phyloP scores from a whole-genome alignment of 2,329 filamentous ascomycete species.

The Scytalidium sp. region DNA sequence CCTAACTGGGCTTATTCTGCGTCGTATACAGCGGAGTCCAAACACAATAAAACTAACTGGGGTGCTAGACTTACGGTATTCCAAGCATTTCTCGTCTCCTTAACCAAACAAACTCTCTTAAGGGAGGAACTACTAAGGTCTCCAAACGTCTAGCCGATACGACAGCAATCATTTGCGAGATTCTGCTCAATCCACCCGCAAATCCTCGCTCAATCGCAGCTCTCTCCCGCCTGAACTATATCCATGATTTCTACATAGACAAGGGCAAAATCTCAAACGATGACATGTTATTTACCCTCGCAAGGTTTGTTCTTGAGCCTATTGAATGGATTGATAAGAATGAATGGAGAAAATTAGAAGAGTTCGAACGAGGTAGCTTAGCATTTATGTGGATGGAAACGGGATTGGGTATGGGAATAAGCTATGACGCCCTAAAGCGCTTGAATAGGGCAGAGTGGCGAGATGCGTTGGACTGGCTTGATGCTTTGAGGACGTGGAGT shows the following conservation, averaged over 20 bases:
- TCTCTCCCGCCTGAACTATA: slow-evolving; percentile 58
- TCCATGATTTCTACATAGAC: slow-evolving; percentile 53
- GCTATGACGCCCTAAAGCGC: slow-evolving; percentile 31
- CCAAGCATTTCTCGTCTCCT: background rate
- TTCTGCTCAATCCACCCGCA: background rate
- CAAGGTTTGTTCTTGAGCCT: slow-evolving; percentile 63
- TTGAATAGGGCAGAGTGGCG: slow-evolving; percentile 6
- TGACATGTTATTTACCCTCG: slow-evolving; percentile 62
- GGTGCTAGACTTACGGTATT: background rate
- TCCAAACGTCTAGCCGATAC: background rate
- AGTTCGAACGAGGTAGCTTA: slow-evolving; percentile 64
- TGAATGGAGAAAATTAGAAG: slow-evolving; percentile 68
- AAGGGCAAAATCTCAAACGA: slow-evolving; percentile 54
- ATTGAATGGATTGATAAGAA: slow-evolving; percentile 59
- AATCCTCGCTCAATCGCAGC: slow-evolving; percentile 39
- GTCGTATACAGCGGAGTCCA: background rate
- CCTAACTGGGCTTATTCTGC: too few relatives aligned
- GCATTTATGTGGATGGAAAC: slow-evolving; percentile 67
- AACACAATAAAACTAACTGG: background rate
- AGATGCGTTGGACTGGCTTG: background rate
- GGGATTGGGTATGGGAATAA: slow-evolving; percentile 65
- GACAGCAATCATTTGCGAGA: background rate
- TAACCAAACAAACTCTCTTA: background rate
- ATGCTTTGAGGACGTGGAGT: slow-evolving; percentile 14
- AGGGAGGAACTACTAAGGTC: background rate